Conservation (phyloP, 2,329 filamentous ascomycete genomes). For the Arachnomyces sp. region DNA sequence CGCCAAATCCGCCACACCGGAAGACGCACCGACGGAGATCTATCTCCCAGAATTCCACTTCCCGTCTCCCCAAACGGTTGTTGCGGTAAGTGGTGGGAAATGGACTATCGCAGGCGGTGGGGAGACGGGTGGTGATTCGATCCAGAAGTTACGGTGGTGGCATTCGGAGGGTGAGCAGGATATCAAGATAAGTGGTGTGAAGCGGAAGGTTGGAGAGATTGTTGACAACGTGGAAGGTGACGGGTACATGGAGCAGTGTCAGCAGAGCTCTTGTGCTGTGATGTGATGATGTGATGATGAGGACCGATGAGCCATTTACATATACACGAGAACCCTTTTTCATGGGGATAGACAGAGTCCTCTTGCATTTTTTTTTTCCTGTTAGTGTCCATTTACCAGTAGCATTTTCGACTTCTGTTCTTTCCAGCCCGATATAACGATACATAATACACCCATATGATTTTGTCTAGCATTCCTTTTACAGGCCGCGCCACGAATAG, state of each 20-base stretch:
- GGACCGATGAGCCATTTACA: no score
- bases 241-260: slow-evolving; percentile 62
- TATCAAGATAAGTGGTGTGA: slow-evolving; percentile 65
- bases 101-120: slow-evolving; percentile 70
- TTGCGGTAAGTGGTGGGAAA: slow-evolving; percentile 75
- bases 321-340: no score
- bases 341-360: no score
- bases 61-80: slow-evolving; percentile 60
- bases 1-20: slow-evolving; percentile 50
- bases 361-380: no score
- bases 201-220: slow-evolving; percentile 44
- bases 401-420: no score
- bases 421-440: no score
- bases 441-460: no score
- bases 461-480: no score
- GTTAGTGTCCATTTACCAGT: no score
- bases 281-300: slow-evolving; percentile 40
- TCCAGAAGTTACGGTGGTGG: slow-evolving; percentile 86
- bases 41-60: slow-evolving; percentile 92
- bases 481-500: no score
- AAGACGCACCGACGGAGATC: slow-evolving; percentile 66
- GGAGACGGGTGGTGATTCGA: slow-evolving; percentile 57
- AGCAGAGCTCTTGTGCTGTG: slow-evolving; percentile 40
- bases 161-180: slow-evolving; percentile 77
- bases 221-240: slow-evolving; percentile 55